These are phyloP conservation scores for Diaporthe helianthi DNA, from an alignment of 2,329 filamentous ascomycete genomes.

Conservation along the genomic window DNA sequence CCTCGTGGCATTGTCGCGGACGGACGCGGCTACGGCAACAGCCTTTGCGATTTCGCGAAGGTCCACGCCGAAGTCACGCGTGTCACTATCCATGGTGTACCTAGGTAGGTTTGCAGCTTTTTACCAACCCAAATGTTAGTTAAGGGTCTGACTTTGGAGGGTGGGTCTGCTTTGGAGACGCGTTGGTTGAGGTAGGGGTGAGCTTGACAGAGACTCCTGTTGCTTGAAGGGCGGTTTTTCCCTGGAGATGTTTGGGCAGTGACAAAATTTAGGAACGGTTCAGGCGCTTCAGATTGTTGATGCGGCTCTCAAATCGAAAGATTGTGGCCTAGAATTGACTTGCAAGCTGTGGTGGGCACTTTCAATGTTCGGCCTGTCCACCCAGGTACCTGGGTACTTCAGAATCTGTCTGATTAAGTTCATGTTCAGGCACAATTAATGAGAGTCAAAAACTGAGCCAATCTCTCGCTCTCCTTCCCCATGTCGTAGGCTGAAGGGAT, in stretches of 20 bases:
- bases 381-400: neutral
- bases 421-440: too few species aligned
- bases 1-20: neutral
- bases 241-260: too few species aligned
- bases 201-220: too few species aligned
- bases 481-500: neutral
- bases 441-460: neutral
- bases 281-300: neutral
- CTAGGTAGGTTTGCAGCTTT: neutral
- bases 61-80: neutral
- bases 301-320: neutral
- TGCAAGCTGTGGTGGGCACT: neutral
- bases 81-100: neutral
- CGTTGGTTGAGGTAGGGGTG: neutral
- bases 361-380: neutral
- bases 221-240: too few species aligned
- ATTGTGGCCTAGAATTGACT: neutral
- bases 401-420: too few species aligned
- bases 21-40: neutral
- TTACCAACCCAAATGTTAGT: too few species aligned
- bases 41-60: neutral
- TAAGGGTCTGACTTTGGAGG: neutral
- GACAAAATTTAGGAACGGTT: neutral
- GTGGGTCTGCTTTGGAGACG: neutral
- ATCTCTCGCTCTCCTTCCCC: neutral